phyloP scores from a whole-genome alignment of 768 basidiomycete species.

The Lactarius akahatsu region DNA sequence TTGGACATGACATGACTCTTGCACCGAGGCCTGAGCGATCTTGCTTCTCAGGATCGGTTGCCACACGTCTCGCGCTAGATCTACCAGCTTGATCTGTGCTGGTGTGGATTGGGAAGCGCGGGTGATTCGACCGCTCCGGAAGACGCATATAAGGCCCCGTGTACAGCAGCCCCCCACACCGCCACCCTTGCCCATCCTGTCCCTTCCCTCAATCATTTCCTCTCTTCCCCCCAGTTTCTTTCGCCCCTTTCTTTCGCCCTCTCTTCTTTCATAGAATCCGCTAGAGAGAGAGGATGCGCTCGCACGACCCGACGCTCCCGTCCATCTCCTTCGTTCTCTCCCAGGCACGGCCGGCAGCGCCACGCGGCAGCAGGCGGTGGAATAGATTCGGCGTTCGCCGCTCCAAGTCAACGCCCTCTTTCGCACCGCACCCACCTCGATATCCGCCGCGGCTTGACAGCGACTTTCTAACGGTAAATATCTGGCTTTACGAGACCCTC shows the following conservation, averaged over 20 bases:
- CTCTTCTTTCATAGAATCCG: neutral
- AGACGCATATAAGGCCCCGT: neutral
- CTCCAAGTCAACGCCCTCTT: slow-evolving; percentile 18
- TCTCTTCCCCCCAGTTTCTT: neutral
- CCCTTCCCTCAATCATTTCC: neutral
- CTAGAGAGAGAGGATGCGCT: slow-evolving; percentile 21
- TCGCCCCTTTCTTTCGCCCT: neutral
- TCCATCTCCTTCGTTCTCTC: slow-evolving; percentile 29
- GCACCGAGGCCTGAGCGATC: neutral
- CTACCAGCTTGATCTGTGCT: neutral
- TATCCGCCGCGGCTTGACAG: slow-evolving; percentile 28
- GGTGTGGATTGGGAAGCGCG: neutral
- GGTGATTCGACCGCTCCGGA: neutral
- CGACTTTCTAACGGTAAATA: slow-evolving; percentile 26
- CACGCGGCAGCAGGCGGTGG: slow-evolving; percentile 6
- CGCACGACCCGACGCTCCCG: slow-evolving; percentile 25
- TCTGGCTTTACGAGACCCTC: neutral
- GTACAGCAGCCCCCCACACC: neutral
- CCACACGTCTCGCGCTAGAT: neutral
- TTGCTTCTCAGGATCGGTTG: neutral
- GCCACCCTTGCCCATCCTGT: neutral
- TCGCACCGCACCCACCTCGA: slow-evolving; percentile 25
- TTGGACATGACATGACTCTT: neutral
- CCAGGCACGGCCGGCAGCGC: neutral
- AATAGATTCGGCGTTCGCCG: slow-evolving; percentile 11